Evolutionary conservation across 495 filamentous ascomycete genomes (phyloP), one percentile per base, ranked within the genome.

Genomic region (Podospora pseudoanserina): DNA sequence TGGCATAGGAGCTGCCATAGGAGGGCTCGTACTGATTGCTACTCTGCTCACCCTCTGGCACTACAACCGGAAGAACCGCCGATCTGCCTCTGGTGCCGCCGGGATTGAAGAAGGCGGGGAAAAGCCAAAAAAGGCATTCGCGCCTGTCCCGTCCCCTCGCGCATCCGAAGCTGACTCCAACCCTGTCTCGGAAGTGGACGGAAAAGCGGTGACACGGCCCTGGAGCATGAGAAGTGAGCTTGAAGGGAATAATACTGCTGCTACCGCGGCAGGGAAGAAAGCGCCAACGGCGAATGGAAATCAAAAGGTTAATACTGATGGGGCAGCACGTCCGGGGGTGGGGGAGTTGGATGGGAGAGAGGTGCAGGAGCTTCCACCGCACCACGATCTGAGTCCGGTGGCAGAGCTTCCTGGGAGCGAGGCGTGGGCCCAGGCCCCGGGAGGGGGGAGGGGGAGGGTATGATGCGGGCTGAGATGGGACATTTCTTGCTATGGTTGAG

Each of bases 211-310:
- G 16, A 32, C 59, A 18, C 61, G 66, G 44, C 72, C 72, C 13
- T 74, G 70, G 70, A 70, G 67, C 23, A 72, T 70, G 67, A 63
- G 72, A 28, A 72, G 64, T 57, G 72, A 74, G 66, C 64, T 74
- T 19, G 72, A 74, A 64, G 72, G 70, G n/a, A 70, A 57, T 19
- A 56, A 65, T 20, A 3, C 32, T 6, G 61, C 7, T 2, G 26
- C 27, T 30, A 16, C 2, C 26, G 19, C 49, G 28, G 34, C 16
- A 19, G 20, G 27, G 23, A 4, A 20, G 49, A 44, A 16, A 27
- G 64, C 44, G 39, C 23, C 20, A 18, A 23, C 30, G 53, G 56
- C 23, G 56, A 27, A 27, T 58, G 59, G 20, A 20, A 32, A 28
- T 27, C 23, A 27, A 18, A 27, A 27, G 59, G 23, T 27, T n/a